A percentile compares a stretch with the other conserved stretches of the same genome.
Evolutionary conservation across 345 rosid genomes (phyloP).

Genomic region (Eucalyptus tenuipes): DNA sequence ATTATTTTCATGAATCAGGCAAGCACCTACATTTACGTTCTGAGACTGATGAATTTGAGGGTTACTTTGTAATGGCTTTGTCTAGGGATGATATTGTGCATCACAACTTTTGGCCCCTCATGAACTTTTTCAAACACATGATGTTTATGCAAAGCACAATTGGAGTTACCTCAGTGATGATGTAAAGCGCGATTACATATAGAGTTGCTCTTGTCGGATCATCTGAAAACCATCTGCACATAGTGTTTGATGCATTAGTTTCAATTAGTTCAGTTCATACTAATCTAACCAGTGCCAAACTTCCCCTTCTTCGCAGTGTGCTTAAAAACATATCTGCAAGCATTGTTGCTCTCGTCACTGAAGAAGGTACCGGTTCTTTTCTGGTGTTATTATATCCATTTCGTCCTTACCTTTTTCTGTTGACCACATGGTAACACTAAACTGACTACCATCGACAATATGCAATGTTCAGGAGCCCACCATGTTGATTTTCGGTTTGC

Average conservation of each 20-base stretch:
- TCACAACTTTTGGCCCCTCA: neutral
- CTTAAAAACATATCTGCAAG: slow-evolving; percentile 57
- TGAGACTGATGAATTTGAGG: neutral
- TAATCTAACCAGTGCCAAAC: neutral
- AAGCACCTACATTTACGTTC: neutral
- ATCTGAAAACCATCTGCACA: neutral
- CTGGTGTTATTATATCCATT: neutral
- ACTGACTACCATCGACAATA: neutral
- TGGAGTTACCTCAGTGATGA: neutral
- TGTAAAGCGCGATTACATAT: neutral
- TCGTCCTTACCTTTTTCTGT: neutral
- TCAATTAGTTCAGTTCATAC: neutral
- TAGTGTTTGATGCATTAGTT: neutral
- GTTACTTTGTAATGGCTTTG: neutral
- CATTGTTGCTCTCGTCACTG: slow-evolving; percentile 50
- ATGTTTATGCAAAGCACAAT: neutral
- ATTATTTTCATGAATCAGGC: neutral
- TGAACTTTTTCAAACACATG: neutral
- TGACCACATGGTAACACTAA: neutral
- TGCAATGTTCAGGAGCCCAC: slow-evolving; percentile 43
- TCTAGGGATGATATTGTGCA: neutral
- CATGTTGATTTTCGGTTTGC: slow-evolving; percentile 53
- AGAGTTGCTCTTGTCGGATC: neutral
- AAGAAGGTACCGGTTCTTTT: slow-evolving; percentile 24
- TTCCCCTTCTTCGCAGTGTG: slow-evolving; percentile 21